phyloP scores from a whole-genome alignment of 1,284 basidiomycete species.

The Cronartium ribicola region DNA sequence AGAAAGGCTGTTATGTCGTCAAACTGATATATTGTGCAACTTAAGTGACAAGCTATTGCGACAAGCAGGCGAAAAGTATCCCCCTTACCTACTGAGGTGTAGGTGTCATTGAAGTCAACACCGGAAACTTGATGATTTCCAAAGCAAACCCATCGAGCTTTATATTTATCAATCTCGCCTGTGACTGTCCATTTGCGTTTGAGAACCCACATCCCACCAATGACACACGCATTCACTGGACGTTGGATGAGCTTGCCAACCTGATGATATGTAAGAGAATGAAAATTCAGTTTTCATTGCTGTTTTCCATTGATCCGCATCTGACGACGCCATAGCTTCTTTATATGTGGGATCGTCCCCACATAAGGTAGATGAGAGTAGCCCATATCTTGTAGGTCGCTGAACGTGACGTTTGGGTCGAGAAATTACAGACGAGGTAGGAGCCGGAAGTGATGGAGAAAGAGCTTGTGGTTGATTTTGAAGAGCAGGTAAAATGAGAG shows the following conservation, averaged over 20 bases:
- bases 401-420: no score
- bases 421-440: no score
- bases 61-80: background rate
- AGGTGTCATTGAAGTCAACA: background rate
- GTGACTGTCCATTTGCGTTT: background rate
- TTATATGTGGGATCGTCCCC: no score
- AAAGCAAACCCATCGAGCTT: constrained; percentile 3
- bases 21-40: background rate
- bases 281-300: background rate
- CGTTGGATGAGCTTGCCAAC: background rate
- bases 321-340: no score
- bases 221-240: background rate
- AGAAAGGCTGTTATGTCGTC: background rate
- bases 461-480: no score
- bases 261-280: background rate
- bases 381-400: no score
- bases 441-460: no score
- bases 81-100: background rate
- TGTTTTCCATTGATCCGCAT: no score
- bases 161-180: background rate
- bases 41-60: background rate
- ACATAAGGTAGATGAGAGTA: no score
- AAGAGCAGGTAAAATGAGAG: no score
- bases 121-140: background rate
- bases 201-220: background rate